phyloP scores from a whole-genome alignment of 2,329 filamentous ascomycete genomes.

The Sarocladium kiliense region DNA sequence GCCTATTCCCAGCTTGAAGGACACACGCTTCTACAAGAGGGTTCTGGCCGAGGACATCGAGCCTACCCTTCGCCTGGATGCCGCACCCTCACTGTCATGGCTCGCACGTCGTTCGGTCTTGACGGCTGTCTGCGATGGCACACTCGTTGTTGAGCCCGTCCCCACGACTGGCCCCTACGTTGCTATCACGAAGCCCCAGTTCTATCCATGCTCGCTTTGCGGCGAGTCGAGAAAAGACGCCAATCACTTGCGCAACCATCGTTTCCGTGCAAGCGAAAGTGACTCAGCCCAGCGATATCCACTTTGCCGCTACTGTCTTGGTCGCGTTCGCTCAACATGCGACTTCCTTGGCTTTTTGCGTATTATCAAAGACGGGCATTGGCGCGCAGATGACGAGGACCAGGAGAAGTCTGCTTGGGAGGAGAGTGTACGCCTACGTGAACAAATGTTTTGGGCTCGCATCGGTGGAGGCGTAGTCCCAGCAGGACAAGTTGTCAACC shows the following conservation, averaged over 20 bases:
- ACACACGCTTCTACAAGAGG: constrained; percentile 92
- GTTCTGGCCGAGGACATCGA: constrained; percentile 87
- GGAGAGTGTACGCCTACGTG: constrained; percentile 81
- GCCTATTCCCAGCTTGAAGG: constrained; percentile 64
- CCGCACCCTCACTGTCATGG: constrained; percentile 89
- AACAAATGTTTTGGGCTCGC: constrained; percentile 96
- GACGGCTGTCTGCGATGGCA: constrained; percentile 76
- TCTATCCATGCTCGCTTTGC: constrained; percentile 77
- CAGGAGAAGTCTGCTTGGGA: constrained; percentile 90
- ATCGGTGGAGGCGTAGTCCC: constrained; percentile 90
- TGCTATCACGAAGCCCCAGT: constrained; percentile 45
- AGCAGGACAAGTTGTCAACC: constrained; percentile 27
- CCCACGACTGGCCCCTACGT: constrained; percentile 51
- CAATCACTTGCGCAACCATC: constrained; percentile 70
- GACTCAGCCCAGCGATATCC: constrained; percentile 86
- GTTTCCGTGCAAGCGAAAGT: constrained; percentile 83
- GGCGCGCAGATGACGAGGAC: constrained; percentile 76
- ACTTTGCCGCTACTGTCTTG: constrained; percentile 82
- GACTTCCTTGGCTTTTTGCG: constrained; percentile 89
- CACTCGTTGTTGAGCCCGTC: constrained; percentile 84
- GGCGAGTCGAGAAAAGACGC: constrained; percentile 73
- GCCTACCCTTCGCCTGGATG: constrained; percentile 83
- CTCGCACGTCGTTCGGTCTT: constrained; percentile 81
- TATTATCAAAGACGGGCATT: constrained; percentile 88
- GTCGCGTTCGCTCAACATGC: constrained; percentile 78